Evolutionary conservation across 306 rosid species (phyloP).

Genomic region (Quillaja saponaria): DNA sequence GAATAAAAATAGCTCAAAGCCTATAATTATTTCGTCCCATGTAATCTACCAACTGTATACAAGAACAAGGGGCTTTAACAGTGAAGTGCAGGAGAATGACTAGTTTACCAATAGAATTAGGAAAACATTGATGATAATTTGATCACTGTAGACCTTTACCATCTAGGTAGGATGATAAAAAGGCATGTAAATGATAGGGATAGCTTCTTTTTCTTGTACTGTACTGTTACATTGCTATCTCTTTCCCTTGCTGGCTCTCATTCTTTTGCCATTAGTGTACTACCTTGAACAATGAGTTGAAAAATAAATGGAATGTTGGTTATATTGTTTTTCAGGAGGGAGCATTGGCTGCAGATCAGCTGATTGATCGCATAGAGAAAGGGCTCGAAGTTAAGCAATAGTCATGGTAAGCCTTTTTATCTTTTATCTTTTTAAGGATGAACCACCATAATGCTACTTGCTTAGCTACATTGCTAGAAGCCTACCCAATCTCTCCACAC

Average conservation of each 20-base stretch:
- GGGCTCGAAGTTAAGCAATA: constrained; percentile 69
- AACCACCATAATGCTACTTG: constrained; percentile 3
- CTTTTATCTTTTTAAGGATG: not conserved
- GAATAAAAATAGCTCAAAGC: too few relatives aligned
- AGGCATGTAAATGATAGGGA: too few relatives aligned
- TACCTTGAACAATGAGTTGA: not conserved
- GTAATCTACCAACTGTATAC: too few relatives aligned
- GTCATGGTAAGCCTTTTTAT: constrained; percentile 35
- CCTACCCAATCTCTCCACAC: not conserved
- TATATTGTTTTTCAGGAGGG: constrained; percentile 69
- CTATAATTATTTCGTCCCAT: too few relatives aligned
- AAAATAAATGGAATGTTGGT: not conserved
- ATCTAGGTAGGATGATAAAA: too few relatives aligned
- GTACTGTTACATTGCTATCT: constrained; percentile 10
- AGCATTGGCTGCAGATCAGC: constrained; percentile 72
- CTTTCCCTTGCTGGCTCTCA: not conserved
- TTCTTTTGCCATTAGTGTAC: not conserved
- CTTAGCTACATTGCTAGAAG: constrained; percentile 5
- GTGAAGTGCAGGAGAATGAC: too few relatives aligned
- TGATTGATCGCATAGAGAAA: constrained; percentile 66
- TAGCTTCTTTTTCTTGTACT: constrained; percentile 13
- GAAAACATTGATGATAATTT: too few relatives aligned
- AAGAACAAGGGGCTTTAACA: too few relatives aligned
- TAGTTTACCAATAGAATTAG: too few relatives aligned
- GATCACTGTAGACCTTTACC: too few relatives aligned